These are phyloP conservation scores for Geranium brycei DNA, from an alignment of 345 rosid genomes.

Conservation along the genomic window DNA sequence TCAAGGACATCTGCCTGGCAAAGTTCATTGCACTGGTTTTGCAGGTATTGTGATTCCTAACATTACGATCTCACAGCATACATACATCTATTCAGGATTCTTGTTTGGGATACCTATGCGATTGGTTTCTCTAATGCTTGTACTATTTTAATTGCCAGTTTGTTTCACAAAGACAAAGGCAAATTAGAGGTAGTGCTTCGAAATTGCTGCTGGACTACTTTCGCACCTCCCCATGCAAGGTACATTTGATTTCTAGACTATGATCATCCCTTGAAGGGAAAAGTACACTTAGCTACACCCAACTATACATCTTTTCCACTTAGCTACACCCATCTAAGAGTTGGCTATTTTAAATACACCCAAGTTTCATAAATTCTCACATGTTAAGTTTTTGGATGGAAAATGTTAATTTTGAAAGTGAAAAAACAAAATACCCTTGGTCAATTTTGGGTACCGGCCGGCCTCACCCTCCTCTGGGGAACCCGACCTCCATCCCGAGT, in stretches of 20 bases:
- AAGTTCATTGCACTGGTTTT: constrained; percentile 49
- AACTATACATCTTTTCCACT: no score
- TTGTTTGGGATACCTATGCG: background rate
- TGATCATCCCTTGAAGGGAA: background rate
- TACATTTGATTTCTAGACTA: constrained; percentile 13
- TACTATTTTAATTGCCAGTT: constrained; percentile 33
- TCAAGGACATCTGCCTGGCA: constrained; percentile 50
- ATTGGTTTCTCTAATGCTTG: constrained; percentile 1
- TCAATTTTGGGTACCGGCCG: no score
- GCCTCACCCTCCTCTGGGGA: no score
- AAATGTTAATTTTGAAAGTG: no score
- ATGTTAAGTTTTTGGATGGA: no score
- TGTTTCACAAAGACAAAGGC: constrained; percentile 78
- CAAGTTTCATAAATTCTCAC: no score
- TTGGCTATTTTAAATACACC: no score
- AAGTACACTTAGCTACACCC: no score
- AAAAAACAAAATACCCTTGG: no score
- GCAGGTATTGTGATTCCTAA: constrained; percentile 37
- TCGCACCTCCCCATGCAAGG: constrained; percentile 67
- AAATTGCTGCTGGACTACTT: constrained; percentile 59
- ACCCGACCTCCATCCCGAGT: no score
- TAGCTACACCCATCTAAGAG: no score
- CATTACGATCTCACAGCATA: constrained; percentile 7
- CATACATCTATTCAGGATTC: background rate
- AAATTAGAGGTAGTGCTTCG: constrained; percentile 62